Evolutionary conservation across 208 protist species (phyloP).

Genomic region (Leishmania tarentolae): DNA sequence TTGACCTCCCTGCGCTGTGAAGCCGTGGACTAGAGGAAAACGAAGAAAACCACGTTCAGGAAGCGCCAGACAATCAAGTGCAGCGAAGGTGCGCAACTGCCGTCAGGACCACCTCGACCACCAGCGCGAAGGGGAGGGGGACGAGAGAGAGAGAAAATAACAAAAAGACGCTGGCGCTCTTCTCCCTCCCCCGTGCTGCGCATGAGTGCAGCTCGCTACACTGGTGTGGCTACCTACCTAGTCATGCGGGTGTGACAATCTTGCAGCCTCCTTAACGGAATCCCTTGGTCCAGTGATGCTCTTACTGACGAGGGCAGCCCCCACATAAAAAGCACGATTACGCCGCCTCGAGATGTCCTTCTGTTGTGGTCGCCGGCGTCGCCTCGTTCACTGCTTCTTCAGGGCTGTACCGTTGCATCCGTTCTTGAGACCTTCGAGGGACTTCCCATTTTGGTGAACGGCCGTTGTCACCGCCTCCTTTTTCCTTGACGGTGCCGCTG

Average conservation of each 20-base stretch:
- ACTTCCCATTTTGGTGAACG: not conserved
- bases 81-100: not conserved
- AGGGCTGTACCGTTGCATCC: conserved; percentile 5
- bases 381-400: conserved; percentile 2
- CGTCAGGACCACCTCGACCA: not conserved
- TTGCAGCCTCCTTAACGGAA: not conserved
- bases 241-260: not conserved
- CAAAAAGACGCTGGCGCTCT: not conserved
- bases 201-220: not conserved
- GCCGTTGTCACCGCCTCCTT: not conserved
- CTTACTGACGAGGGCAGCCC: not conserved
- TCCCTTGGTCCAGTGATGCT: not conserved
- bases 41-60: not conserved
- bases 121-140: not conserved
- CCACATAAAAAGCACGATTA: not conserved
- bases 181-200: not conserved
- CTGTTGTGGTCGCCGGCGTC: not conserved
- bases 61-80: not conserved
- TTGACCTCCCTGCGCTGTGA: not conserved
- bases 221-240: not conserved
- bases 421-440: not conserved
- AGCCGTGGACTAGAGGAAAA: not conserved
- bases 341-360: not conserved
- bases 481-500: conserved; percentile 8
- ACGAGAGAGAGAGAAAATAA: not conserved